These are phyloP conservation scores for Tolypocladium album DNA, from an alignment of 2,329 filamentous ascomycete species.

Conservation along the genomic window DNA sequence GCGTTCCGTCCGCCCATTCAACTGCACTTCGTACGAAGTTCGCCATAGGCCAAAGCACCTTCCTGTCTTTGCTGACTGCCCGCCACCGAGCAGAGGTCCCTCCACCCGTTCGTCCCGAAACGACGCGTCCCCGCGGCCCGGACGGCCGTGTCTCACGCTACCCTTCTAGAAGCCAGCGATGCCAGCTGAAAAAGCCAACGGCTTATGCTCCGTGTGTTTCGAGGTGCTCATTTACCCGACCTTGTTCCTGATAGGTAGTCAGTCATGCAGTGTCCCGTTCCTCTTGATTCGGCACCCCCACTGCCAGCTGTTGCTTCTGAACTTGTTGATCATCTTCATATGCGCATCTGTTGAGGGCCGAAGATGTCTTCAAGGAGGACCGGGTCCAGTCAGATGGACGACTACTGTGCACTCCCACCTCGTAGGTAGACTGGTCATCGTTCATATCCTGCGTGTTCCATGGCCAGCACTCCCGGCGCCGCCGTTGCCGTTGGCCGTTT, in stretches of 20 bases:
- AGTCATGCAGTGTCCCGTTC: background rate
- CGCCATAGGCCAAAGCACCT: background rate
- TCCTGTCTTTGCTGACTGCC: background rate
- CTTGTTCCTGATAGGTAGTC: background rate
- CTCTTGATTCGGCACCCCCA: background rate
- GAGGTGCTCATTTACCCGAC: background rate
- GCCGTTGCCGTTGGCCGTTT: background rate
- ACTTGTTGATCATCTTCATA: background rate
- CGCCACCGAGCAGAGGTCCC: background rate
- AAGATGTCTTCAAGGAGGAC: background rate
- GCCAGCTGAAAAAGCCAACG: too few species aligned
- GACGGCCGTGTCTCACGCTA: constrained; percentile 3
- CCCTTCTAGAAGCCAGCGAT: constrained; percentile 6
- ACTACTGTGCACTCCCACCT: background rate
- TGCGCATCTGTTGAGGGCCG: background rate
- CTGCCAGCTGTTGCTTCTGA: background rate
- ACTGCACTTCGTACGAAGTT: background rate
- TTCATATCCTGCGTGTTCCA: background rate
- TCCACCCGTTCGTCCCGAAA: constrained; percentile 2
- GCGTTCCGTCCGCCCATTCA: background rate
- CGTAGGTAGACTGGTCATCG: background rate
- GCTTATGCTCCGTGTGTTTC: too few species aligned
- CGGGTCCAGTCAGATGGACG: background rate
- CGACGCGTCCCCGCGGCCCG: background rate
- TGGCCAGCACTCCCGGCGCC: background rate